Evolutionary conservation across 2,329 filamentous ascomycete genomes (phyloP), one percentile per base, ranked within the genome.

Genomic region (Coniosporium uncinatum): DNA sequence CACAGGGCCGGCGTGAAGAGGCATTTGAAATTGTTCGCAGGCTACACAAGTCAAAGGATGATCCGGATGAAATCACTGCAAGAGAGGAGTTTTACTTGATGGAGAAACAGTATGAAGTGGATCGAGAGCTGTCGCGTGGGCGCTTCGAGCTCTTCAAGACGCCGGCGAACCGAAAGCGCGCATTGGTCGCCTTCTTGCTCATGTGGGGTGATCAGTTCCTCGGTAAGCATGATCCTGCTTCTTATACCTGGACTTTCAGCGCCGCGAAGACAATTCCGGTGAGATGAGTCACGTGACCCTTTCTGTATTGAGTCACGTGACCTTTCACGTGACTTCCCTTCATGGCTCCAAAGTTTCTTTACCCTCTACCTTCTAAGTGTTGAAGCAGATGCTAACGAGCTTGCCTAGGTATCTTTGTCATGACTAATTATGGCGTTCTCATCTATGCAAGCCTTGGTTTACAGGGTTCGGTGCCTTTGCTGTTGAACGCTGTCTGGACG

Each of bases 261-360:
- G n/a, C n/a, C n/a, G n/a, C n/a, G n/a, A n/a, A n/a, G n/a, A n/a
- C n/a, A n/a, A n/a, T n/a, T n/a, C n/a, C n/a, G n/a, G n/a, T n/a
- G n/a, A n/a, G n/a, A n/a, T n/a, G n/a, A n/a, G n/a, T n/a, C n/a
- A n/a, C n/a, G n/a, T n/a, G n/a, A n/a, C n/a, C n/a, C n/a, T n/a
- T n/a, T n/a, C n/a, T n/a, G n/a, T n/a, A n/a, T n/a, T n/a, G n/a
- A n/a, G n/a, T n/a, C n/a, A n/a, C n/a, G n/a, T n/a, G n/a, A n/a
- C n/a, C n/a, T n/a, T n/a, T n/a, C n/a, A n/a, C n/a, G 88, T 88
- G 83, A 81, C 83, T 14, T 82, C 82, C 11, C 66, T 83, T n/a
- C 64, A 61, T 2, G 73, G 72, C 3, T 69, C 77, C 49, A 72
- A 70, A 40, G 74, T 79, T 27, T 71, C 88, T 5, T 61, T 85